phyloP scores from a whole-genome alignment of 768 basidiomycete species.

The Amanita inopinata region DNA sequence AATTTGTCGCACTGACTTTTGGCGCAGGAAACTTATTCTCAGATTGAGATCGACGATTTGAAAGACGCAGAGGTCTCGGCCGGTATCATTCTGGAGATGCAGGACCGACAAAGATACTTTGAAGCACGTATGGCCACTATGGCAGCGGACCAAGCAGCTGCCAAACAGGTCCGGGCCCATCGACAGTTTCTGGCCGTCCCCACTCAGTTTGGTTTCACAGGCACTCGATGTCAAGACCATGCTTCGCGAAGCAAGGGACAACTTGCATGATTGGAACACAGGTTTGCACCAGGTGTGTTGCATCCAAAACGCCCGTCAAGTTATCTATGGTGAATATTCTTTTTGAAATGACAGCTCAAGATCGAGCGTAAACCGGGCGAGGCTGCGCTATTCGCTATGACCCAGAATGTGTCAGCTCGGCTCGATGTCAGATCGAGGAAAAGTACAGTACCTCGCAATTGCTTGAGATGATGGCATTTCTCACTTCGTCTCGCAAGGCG shows the following conservation, averaged over 20 bases:
- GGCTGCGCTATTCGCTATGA: conserved; percentile 63
- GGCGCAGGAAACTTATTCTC: conserved; percentile 27
- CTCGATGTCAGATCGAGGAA: conserved; percentile 57
- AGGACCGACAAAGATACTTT: conserved; percentile 75
- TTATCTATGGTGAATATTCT: not conserved
- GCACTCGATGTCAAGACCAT: conserved; percentile 37
- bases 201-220: conserved; percentile 18
- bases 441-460: conserved; percentile 31
- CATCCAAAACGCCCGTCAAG: not conserved
- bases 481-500: conserved; percentile 34
- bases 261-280: conserved; percentile 46
- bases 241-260: conserved; percentile 35
- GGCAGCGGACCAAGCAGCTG: conserved; percentile 19
- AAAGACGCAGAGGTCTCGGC: conserved; percentile 53
- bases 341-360: conserved; percentile 40
- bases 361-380: conserved; percentile 62
- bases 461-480: conserved; percentile 4
- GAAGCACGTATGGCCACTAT: conserved; percentile 46
- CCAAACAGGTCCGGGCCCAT: conserved; percentile 19
- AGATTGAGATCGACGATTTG: conserved; percentile 83
- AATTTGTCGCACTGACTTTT: conserved; percentile 3
- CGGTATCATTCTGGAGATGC: conserved; percentile 81
- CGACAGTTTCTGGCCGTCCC: not conserved
- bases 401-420: conserved; percentile 66
- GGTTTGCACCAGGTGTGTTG: conserved; percentile 45